Conservation (phyloP, 192 early-diverging fungal species). For the Helicostylum pulchrum region DNA sequence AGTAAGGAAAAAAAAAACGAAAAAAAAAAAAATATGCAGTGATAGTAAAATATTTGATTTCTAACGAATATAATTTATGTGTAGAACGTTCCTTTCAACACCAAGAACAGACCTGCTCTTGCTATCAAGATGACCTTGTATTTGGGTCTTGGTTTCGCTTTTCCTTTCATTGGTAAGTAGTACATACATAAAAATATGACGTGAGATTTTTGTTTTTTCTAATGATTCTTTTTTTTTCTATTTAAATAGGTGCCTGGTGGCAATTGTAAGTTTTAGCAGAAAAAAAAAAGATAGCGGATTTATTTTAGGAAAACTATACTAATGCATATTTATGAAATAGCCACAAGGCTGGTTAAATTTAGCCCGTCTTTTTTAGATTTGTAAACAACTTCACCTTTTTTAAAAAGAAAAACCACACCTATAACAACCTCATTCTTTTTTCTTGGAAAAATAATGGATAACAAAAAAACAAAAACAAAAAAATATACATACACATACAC, state of each 20-base stretch:
- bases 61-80: background rate
- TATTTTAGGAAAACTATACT: background rate
- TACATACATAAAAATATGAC: background rate
- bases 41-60: background rate
- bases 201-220: background rate
- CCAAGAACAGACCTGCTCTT: slow-evolving; percentile 56
- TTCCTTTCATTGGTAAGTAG: slow-evolving; percentile 52
- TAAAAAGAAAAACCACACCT: background rate
- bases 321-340: slow-evolving; percentile 18
- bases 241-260: slow-evolving; percentile 31
- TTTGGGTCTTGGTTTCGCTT: slow-evolving; percentile 51
- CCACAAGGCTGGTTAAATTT: slow-evolving; percentile 35
- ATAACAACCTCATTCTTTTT: background rate
- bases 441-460: background rate
- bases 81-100: slow-evolving; percentile 59
- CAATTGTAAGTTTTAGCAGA: slow-evolving; percentile 38
- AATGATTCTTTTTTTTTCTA: background rate
- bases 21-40: background rate
- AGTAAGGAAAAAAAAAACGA: slow-evolving; percentile 11
- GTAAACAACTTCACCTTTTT: background rate
- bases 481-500: background rate
- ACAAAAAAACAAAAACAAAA: slow-evolving; percentile 5
- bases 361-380: background rate
- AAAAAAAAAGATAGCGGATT: background rate
- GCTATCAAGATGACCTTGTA: slow-evolving; percentile 48